These are phyloP conservation scores for Emydomyces testavorans DNA, from an alignment of 2,329 filamentous ascomycete species.

Conservation along the genomic window DNA sequence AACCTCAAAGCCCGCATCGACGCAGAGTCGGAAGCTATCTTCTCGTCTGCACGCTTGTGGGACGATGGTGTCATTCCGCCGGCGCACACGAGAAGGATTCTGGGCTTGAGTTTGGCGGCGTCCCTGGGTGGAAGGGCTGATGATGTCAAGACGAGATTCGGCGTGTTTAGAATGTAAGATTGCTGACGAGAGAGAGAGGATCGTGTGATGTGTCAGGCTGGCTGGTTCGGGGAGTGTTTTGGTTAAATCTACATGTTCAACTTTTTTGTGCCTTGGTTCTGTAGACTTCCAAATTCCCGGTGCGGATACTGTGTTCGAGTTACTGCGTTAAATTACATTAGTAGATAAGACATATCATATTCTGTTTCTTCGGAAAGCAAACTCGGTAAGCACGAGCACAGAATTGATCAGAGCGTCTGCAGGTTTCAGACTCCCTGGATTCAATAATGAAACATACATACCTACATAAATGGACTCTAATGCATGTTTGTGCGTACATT, in stretches of 20 bases:
- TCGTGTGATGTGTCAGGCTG: not conserved
- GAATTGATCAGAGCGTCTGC: not conserved
- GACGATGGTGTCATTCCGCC: constrained; percentile 75
- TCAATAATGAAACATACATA: constrained; percentile 5
- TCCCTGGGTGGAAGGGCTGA: constrained; percentile 51
- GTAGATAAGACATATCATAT: too few relatives aligned
- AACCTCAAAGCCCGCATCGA: constrained; percentile 77
- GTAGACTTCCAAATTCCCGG: not conserved
- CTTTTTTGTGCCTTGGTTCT: not conserved
- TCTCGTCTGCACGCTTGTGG: constrained; percentile 82
- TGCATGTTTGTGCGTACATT: not conserved
- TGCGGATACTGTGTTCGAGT: not conserved
- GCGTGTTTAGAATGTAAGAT: constrained; percentile 67
- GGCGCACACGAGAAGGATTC: constrained; percentile 59
- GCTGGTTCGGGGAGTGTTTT: not conserved
- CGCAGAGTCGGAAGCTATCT: constrained; percentile 75
- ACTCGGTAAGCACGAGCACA: not conserved
- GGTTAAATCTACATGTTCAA: not conserved
- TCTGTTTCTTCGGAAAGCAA: not conserved
- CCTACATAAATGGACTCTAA: not conserved
- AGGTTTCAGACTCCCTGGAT: not conserved
- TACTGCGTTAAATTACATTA: too few relatives aligned
- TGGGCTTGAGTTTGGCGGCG: constrained; percentile 61
- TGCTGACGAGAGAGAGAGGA: not conserved
- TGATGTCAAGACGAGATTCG: constrained; percentile 55